Evolutionary conservation across 139 green algal genomes (phyloP).

Genomic region (Astrephomene gubernaculifera): DNA sequence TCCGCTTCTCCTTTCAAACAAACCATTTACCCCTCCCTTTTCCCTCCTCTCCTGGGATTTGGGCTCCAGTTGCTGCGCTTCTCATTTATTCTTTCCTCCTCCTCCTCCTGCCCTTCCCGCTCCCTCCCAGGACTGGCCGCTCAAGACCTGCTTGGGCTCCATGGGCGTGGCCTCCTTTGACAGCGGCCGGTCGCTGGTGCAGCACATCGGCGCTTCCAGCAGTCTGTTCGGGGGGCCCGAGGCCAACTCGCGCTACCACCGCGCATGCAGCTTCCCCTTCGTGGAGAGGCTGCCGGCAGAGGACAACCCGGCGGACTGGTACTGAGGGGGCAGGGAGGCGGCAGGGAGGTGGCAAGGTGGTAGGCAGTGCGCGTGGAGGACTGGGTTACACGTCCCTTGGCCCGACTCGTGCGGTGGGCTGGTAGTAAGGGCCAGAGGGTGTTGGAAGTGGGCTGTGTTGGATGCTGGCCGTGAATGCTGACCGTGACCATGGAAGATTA

Average conservation of each 20-base stretch:
- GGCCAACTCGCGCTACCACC: constrained; percentile 22
- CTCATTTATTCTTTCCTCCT: too few relatives aligned
- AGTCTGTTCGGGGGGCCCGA: constrained; percentile 9
- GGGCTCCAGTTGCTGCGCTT: too few relatives aligned
- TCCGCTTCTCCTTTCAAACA: too few relatives aligned
- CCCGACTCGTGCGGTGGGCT: too few relatives aligned
- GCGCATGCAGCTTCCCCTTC: constrained; percentile 33
- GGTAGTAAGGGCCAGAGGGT: too few relatives aligned
- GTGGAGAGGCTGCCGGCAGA: constrained; percentile 23
- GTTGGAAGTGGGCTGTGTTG: too few relatives aligned
- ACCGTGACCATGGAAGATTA: too few relatives aligned
- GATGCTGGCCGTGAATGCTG: too few relatives aligned
- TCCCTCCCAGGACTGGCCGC: constrained; percentile 21
- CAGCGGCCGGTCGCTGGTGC: constrained; percentile 27
- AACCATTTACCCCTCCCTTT: too few relatives aligned
- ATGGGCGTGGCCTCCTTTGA: background rate
- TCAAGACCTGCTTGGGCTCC: constrained; percentile 23
- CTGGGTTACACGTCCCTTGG: too few relatives aligned
- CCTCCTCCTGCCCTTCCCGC: background rate
- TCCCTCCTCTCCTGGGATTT: too few relatives aligned
- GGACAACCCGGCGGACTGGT: constrained; percentile 13
- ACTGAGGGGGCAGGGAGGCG: background rate
- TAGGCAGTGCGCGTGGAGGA: too few relatives aligned
- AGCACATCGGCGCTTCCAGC: constrained; percentile 26
- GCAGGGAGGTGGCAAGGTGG: background rate